Evolutionary conservation across 331 rosid genomes (phyloP).

Genomic region (Saraca asoca): DNA sequence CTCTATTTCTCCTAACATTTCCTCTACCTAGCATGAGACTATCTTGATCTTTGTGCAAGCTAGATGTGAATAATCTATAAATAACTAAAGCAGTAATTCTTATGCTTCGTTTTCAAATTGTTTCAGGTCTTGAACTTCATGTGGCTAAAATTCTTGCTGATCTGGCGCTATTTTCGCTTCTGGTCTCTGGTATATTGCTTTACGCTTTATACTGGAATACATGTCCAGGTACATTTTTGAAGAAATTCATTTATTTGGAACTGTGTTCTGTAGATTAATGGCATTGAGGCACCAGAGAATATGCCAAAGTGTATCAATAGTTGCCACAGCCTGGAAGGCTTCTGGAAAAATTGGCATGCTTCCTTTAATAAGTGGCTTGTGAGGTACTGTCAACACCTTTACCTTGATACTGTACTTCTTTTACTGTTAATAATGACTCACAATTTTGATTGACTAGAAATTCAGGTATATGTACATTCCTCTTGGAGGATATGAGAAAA

Average conservation of each 20-base stretch:
- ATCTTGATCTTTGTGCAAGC: too few species aligned
- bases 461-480: constrained; percentile 91
- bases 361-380: constrained; percentile 99
- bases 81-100: too few species aligned
- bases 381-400: constrained; percentile 56
- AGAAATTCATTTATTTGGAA: constrained; percentile 22
- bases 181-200: constrained; percentile 80
- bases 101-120: not conserved
- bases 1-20: too few species aligned
- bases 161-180: constrained; percentile 93
- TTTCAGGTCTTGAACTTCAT: constrained; percentile 86
- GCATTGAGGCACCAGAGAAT: constrained; percentile 90
- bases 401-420: constrained; percentile 14
- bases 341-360: constrained; percentile 99
- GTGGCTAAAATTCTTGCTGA: constrained; percentile 89
- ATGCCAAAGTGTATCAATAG: constrained; percentile 95
- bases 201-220: constrained; percentile 25
- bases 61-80: too few species aligned
- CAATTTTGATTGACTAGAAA: constrained; percentile 32
- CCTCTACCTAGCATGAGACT: too few species aligned
- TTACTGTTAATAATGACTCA: constrained; percentile 28
- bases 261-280: constrained; percentile 57
- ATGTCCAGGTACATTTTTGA: constrained; percentile 10
- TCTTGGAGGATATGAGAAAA: constrained; percentile 82
- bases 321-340: constrained; percentile 81